Evolutionary conservation across 2,329 filamentous ascomycete genomes (phyloP).

Genomic region (Fusarium drepaniforme): DNA sequence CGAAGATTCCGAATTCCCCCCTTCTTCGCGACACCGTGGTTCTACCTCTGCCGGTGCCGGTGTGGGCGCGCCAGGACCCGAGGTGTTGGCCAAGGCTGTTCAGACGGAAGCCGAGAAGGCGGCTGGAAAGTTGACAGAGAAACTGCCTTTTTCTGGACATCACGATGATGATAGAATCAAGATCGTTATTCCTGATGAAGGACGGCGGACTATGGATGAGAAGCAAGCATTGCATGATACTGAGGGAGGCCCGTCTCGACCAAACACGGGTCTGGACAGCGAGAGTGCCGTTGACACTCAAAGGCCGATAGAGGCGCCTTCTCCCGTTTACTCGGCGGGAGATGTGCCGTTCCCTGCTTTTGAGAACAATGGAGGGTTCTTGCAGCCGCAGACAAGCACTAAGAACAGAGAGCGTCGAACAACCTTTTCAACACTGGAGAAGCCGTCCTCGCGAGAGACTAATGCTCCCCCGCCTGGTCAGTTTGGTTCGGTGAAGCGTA

Average conservation of each 20-base stretch:
- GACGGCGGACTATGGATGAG: conserved; percentile 51
- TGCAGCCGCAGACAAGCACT: conserved; percentile 51
- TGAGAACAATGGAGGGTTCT: conserved; percentile 52
- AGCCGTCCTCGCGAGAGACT: conserved; percentile 55
- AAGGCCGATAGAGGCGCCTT: conserved; percentile 52
- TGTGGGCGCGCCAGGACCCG: conserved; percentile 57
- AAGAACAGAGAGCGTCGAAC: conserved; percentile 63
- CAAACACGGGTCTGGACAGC: conserved; percentile 36
- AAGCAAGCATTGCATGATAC: conserved; percentile 53
- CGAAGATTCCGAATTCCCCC: conserved; percentile 64
- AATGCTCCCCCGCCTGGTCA: conserved; percentile 48
- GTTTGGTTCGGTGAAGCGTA: conserved; percentile 67
- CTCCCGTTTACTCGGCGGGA: conserved; percentile 57
- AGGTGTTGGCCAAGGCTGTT: conserved; percentile 51
- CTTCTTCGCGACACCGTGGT: conserved; percentile 47
- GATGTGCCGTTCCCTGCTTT: conserved; percentile 62
- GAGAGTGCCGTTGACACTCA: conserved; percentile 41
- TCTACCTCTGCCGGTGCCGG: conserved; percentile 54
- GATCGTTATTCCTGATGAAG: conserved; percentile 49
- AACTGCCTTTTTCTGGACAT: conserved; percentile 32
- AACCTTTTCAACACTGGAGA: conserved; percentile 68
- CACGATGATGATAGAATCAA: conserved; percentile 48
- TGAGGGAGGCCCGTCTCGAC: conserved; percentile 24
- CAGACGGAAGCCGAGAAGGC: conserved; percentile 51
- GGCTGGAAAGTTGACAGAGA: conserved; percentile 45